A percentile compares a stretch with the other conserved stretches of the same genome.
Conservation (phyloP, 2,329 filamentous ascomycete genomes). For the Aspergillus sp. region DNA sequence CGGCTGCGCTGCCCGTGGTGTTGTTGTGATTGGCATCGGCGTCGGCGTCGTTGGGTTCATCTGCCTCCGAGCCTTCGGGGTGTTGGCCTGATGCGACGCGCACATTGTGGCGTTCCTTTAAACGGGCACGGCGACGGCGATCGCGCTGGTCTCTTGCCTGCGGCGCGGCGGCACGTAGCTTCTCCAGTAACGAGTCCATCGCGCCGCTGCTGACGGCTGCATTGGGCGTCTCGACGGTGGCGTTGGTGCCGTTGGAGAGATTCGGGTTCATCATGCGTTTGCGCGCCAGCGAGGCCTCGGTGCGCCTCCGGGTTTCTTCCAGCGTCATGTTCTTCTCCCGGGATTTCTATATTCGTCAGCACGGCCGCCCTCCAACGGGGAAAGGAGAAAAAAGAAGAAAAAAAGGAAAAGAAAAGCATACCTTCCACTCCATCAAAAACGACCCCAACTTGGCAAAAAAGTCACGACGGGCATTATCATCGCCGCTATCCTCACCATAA, state of each 20-base stretch:
- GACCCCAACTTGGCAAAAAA: conserved; percentile 91
- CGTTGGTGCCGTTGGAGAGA: conserved; percentile 52
- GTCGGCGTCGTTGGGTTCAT: conserved; percentile 43
- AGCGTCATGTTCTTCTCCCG: conserved; percentile 79
- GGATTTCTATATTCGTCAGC: conserved; percentile 54
- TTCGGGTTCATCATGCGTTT: conserved; percentile 56
- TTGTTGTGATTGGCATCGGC: conserved; percentile 20
- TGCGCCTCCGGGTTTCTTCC: conserved; percentile 75
- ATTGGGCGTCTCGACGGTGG: conserved; percentile 43
- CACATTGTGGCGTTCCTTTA: conserved; percentile 86
- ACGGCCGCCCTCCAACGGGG: neutral
- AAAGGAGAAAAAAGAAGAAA: neutral
- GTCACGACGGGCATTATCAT: conserved; percentile 86
- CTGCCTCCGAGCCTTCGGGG: conserved; percentile 49
- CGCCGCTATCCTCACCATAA: conserved; percentile 85
- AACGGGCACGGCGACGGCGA: conserved; percentile 70
- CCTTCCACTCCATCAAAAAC: conserved; percentile 89
- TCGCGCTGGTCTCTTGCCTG: conserved; percentile 85
- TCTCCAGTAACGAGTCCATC: conserved; percentile 94
- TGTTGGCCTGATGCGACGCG: conserved; percentile 83
- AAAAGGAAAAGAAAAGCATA: conserved; percentile 27
- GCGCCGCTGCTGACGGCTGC: conserved; percentile 72
- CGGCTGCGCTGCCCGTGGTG: neutral
- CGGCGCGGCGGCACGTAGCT: conserved; percentile 84
- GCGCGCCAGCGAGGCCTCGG: conserved; percentile 86